A percentile compares a stretch with the other conserved stretches of the same genome.
Evolutionary conservation across 2,329 filamentous ascomycete species (phyloP).

Genomic region (Bipolaris cookei): DNA sequence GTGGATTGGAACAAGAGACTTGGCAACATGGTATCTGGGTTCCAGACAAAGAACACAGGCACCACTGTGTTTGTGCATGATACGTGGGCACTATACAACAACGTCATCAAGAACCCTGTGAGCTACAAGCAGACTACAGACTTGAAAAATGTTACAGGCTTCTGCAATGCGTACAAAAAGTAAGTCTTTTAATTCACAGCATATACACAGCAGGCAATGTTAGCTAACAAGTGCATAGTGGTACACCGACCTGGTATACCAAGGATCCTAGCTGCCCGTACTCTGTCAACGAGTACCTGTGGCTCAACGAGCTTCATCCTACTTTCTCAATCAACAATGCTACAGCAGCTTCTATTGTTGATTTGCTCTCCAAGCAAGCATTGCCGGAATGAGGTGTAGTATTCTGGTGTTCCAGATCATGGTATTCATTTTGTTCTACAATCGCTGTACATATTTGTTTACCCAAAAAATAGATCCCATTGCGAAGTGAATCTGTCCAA

Average conservation of each 20-base stretch:
- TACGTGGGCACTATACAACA: conserved; percentile 58
- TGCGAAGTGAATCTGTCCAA: background rate
- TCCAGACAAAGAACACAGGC: conserved; percentile 48
- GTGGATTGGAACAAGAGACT: conserved; percentile 60
- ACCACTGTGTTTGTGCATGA: conserved; percentile 61
- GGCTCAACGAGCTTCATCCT: conserved; percentile 69
- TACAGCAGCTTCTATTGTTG: conserved; percentile 55
- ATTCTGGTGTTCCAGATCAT: background rate
- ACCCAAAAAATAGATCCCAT: background rate
- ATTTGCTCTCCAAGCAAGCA: conserved; percentile 24
- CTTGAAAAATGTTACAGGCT: conserved; percentile 63
- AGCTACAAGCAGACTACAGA: conserved; percentile 58
- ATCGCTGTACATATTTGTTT: background rate
- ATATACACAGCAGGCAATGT: background rate
- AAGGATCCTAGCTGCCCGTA: conserved; percentile 57
- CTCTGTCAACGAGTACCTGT: conserved; percentile 68
- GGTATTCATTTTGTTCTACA: background rate
- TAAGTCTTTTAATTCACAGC: conserved; percentile 23
- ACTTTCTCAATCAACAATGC: conserved; percentile 68
- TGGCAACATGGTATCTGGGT: conserved; percentile 49
- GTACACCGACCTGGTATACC: conserved; percentile 49
- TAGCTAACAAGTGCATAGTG: conserved; percentile 30
- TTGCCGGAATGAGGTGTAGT: background rate
- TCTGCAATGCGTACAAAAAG: conserved; percentile 62
- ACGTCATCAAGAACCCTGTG: conserved; percentile 61